Evolutionary conservation across 495 filamentous ascomycete genomes (phyloP), one percentile per base, ranked within the genome.

Genomic region (Pyrenopolyporus hunteri): DNA sequence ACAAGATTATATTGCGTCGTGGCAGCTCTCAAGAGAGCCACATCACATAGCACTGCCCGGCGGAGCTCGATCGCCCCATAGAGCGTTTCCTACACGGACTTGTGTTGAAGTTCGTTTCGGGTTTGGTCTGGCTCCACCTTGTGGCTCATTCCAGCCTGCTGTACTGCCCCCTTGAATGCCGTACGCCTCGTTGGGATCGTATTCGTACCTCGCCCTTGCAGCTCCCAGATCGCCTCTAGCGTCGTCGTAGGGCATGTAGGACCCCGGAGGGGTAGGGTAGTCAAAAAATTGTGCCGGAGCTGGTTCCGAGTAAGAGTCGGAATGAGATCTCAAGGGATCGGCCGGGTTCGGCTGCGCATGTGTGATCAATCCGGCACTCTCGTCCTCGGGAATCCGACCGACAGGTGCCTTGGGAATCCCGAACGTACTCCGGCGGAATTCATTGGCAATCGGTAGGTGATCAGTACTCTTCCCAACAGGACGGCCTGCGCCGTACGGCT

Each of bases 311-410:
- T 69, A 66, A 6, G 70, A 67, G 16, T 35, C 51, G 5, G 63
- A 29, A 10, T 62, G 56, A 26, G 16, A 40, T 32, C 37, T 57
- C 6, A 51, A 63, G 6, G 33, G 50, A 31, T 63, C 71, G 6
- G 59, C 63, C 7, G 78, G 77, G 35, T 77, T 74, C 6, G 77
- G 74, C 50, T 82, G 79, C 6, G 79, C 79, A 45, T 82, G 57
- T 5, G 67, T 70, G 29, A 82, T 81, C 46, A 82, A 59, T 3
- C 76, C 78, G 11, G 74, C 78, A 11, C 70, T 70, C 59, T 82
- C n/a, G n/a, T n/a, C 79, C 25, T 81, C 78, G 23, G 66, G 67
- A 17, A 64, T 29, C 14, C 46, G 68, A 11, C 66, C 59, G 39
- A 50, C 59, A 2, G 56, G 51, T 7, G 55, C 33, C 13, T 50